These are phyloP conservation scores for Halophytophthora batemanensis DNA, from an alignment of 352 stramenopile species.

Conservation along the genomic window DNA sequence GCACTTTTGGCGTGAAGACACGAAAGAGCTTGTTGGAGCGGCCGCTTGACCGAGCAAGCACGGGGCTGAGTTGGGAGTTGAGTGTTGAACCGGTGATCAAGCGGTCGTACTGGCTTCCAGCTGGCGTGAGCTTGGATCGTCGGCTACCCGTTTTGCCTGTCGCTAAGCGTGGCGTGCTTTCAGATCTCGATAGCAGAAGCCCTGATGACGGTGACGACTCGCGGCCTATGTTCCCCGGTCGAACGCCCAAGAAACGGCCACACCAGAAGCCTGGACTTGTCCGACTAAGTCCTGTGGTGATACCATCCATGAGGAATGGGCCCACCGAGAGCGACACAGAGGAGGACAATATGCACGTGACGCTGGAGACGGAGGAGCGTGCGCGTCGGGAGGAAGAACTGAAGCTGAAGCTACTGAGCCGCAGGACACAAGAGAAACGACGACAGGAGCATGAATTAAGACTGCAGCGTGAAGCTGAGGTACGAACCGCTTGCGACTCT, in stretches of 20 bases:
- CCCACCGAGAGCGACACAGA: background rate
- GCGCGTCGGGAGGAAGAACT: conserved; percentile 40
- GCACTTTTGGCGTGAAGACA: conserved; percentile 1
- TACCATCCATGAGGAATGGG: conserved; percentile 7
- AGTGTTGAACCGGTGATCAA: conserved; percentile 32
- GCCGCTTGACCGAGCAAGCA: conserved; percentile 13
- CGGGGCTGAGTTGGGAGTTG: conserved; percentile 17
- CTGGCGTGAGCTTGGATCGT: conserved; percentile 41
- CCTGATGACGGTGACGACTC: conserved; percentile 11
- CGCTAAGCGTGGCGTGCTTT: conserved; percentile 21
- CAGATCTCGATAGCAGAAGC: conserved; percentile 7
- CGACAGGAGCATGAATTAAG: conserved; percentile 34
- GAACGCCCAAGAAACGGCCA: conserved; percentile 41
- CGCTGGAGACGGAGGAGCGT: conserved; percentile 22
- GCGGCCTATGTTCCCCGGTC: conserved; percentile 12
- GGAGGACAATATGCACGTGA: background rate
- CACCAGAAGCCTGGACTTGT: conserved; percentile 42
- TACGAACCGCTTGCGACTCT: conserved; percentile 13
- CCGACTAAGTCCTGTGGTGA: conserved; percentile 35
- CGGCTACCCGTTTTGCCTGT: conserved; percentile 38
- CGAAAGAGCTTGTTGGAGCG: conserved; percentile 6
- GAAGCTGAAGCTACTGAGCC: conserved; percentile 38
- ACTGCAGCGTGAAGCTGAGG: conserved; percentile 31
- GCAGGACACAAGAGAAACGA: conserved; percentile 34
- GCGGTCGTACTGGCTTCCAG: conserved; percentile 70